Evolutionary conservation across 345 rosid genomes (phyloP).

Genomic region (Linum tenue): DNA sequence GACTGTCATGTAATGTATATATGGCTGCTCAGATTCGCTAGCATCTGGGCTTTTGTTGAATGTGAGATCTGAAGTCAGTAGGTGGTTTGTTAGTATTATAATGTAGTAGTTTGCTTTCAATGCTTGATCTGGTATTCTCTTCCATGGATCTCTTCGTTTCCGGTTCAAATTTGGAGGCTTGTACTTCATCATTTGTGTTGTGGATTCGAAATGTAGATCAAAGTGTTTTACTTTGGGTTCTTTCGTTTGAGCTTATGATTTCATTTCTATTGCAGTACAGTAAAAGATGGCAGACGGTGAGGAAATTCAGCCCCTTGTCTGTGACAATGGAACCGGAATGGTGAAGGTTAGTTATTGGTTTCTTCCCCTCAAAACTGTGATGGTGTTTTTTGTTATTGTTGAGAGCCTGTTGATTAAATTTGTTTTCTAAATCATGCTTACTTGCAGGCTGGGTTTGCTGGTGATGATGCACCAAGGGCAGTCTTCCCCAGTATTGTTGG

Average conservation of each 20-base stretch:
- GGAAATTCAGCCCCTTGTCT: conserved; percentile 78
- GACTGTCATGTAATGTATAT: too few species aligned
- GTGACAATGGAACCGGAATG: conserved; percentile 76
- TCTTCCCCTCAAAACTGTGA: too few species aligned
- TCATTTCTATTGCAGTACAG: conserved; percentile 1
- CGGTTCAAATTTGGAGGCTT: not conserved
- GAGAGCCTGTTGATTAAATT: not conserved
- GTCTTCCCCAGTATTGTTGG: conserved; percentile 67
- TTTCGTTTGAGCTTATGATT: not conserved
- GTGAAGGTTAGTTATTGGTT: conserved; percentile 42
- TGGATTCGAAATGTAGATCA: not conserved
- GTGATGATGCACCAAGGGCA: conserved; percentile 65
- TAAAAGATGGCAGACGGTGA: conserved; percentile 82
- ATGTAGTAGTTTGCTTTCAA: not conserved
- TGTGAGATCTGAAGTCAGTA: not conserved
- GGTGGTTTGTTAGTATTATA: not conserved
- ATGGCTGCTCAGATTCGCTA: conserved; percentile 22
- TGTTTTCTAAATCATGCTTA: not conserved
- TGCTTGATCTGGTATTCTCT: conserved; percentile 14
- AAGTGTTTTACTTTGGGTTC: not conserved
- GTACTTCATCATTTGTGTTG: too few species aligned
- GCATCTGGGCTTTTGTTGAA: not conserved
- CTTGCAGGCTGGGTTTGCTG: conserved; percentile 62
- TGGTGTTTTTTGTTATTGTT: not conserved
- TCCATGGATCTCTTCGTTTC: conserved; percentile 15